Base-by-base conservation (phyloP, 192 early-diverging fungal genomes). In the Kappamyces sp. region DNA sequence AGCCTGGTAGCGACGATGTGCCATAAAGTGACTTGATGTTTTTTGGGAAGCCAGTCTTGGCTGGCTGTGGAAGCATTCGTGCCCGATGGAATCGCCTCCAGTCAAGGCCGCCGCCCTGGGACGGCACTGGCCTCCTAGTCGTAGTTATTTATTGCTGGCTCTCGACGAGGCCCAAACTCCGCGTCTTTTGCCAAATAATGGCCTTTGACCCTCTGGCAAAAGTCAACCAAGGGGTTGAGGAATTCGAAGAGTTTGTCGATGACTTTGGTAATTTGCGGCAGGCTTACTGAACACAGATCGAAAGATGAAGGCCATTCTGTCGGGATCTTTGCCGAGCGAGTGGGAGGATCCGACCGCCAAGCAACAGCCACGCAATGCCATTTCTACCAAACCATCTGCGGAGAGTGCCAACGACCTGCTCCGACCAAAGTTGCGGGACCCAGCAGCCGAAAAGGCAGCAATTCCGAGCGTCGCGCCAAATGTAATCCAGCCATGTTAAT, bases 171-270 rank as follows among this genome's bases (percentile, higher is more conserved):
- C 10, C 41, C 31, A 44, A 40, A 57, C 55, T 36, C 49, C 41
- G 4, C 5, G 6, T n/a, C 12, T 7, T 5, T 57, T 40, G 42
- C 38, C 38, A 57, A 57, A 57, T 44, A 40, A 12, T n/a, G 12
- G 47, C 41, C 9, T 44, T 57, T 40, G 55, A 57, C 47, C 55
- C 33, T 6, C 38, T 57, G 4, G 55, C 41, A 7, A 57, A 35
- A 32, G 31, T 57, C 5, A 57, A 40, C 47, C 9, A 36, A 36
- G 55, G 47, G 2, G 36, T 57, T 40, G 55, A 35, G 34, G 55
- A 57, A 1, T 57, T 57, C 47, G 55, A 57, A 57, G 55, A 57
- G 6, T 57, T 57, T 57, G 55, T 57, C 0, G 38, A 57, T 6
- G 55, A 57, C 33, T 57, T 57, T n/a, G n/a, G 55, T 57, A 57